Conservation (phyloP, 306 rosid genomes). For the Inga laurina region DNA sequence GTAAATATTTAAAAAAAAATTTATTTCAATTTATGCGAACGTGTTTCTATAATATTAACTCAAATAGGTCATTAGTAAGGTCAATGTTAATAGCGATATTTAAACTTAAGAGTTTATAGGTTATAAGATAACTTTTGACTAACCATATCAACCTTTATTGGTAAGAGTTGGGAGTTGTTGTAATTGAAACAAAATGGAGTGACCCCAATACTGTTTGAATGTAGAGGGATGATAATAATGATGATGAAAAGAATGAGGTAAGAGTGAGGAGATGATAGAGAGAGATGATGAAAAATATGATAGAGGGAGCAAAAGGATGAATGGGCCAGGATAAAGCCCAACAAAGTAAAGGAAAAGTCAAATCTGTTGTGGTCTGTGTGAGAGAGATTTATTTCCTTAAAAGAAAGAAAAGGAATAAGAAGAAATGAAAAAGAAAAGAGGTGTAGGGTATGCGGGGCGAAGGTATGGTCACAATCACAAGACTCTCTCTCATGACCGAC, state of each 20-base stretch:
- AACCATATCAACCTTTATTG: too few species aligned
- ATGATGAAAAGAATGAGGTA: not conserved
- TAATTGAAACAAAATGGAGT: too few species aligned
- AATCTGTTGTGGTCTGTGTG: not conserved
- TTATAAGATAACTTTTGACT: too few species aligned
- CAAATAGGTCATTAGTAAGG: too few species aligned
- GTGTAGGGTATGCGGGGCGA: not conserved
- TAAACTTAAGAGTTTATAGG: too few species aligned
- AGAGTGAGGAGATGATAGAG: not conserved
- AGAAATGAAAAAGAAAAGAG: not conserved
- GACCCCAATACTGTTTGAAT: too few species aligned
- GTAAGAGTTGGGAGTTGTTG: too few species aligned
- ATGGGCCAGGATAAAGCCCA: conserved; percentile 11
- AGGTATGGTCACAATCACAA: conserved; percentile 36
- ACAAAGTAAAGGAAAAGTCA: not conserved
- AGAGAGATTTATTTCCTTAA: not conserved
- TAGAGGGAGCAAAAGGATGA: not conserved
- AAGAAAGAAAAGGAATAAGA: not conserved
- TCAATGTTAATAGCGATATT: too few species aligned
- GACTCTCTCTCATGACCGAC: not conserved
- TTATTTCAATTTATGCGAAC: too few species aligned
- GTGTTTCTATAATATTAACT: too few species aligned
- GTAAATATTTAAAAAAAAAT: too few species aligned
- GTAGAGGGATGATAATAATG: too few species aligned
- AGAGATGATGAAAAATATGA: not conserved